Evolutionary conservation across 2,329 filamentous ascomycete species (phyloP).

Genomic region (Phyllosticta paracitricarpa): DNA sequence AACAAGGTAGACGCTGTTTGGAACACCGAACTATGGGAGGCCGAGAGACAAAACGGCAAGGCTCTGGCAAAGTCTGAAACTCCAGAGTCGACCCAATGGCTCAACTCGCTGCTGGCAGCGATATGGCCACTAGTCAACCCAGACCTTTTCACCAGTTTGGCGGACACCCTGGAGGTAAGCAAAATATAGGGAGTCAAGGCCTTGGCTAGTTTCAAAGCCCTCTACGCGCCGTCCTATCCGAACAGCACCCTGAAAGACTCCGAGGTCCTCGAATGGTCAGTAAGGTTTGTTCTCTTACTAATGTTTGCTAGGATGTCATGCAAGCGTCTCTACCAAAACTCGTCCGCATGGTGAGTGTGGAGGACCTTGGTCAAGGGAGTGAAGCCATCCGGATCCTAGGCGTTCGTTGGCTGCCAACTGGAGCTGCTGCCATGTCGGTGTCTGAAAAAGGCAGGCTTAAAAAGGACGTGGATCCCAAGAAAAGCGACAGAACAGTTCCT

Average conservation of each 20-base stretch:
- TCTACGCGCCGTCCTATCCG: not conserved
- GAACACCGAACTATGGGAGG: conserved; percentile 61
- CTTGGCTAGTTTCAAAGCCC: not conserved
- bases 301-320: conserved; percentile 52
- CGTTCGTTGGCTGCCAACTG: conserved; percentile 61
- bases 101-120: conserved; percentile 57
- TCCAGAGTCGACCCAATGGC: conserved; percentile 60
- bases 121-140: conserved; percentile 70
- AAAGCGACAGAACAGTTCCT: conserved; percentile 42
- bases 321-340: conserved; percentile 61
- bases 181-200: not conserved
- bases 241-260: not conserved
- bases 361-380: conserved; percentile 66
- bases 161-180: conserved; percentile 54
- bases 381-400: conserved; percentile 62
- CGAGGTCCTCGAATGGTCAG: not conserved
- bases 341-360: conserved; percentile 64
- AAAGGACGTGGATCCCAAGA: conserved; percentile 33
- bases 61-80: conserved; percentile 36
- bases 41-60: conserved; percentile 46
- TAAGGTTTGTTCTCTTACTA: not conserved
- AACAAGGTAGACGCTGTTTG: conserved; percentile 54
- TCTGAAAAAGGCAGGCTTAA: conserved; percentile 49
- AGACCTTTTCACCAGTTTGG: conserved; percentile 58
- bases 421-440: conserved; percentile 55